phyloP scores from a whole-genome alignment of 2,329 filamentous ascomycete genomes.

The Nectriaceae sp. region DNA sequence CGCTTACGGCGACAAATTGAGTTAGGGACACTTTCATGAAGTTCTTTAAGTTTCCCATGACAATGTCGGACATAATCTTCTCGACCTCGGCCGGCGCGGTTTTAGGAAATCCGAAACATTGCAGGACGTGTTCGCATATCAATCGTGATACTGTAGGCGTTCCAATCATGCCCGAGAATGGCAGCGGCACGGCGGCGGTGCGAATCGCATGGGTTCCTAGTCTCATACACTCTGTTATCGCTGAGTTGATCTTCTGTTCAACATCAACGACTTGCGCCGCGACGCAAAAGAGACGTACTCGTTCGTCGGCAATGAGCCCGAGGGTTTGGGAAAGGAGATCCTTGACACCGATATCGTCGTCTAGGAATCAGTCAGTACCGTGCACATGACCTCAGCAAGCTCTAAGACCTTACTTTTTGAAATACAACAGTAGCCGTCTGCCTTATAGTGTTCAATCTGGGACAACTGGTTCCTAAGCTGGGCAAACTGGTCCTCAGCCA shows the following conservation, averaged over 20 bases:
- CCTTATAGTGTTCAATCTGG: conserved; percentile 29
- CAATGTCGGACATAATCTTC: conserved; percentile 23
- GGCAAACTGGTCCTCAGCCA: conserved; percentile 24
- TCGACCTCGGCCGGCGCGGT: conserved; percentile 23
- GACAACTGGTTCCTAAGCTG: conserved; percentile 23
- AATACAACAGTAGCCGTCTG: conserved; percentile 26
- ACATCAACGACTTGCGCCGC: conserved; percentile 32
- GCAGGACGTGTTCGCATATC: conserved; percentile 30
- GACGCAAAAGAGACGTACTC: conserved; percentile 32
- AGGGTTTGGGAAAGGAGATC: conserved; percentile 29
- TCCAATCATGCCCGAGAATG: conserved; percentile 25
- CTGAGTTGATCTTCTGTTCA: conserved; percentile 33
- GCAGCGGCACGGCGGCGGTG: conserved; percentile 25
- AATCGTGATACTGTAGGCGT: conserved; percentile 27
- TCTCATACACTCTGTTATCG: conserved; percentile 31
- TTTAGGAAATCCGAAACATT: conserved; percentile 30
- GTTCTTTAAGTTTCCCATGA: conserved; percentile 24
- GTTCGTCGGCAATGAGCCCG: conserved; percentile 29
- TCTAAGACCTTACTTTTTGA: conserved; percentile 19
- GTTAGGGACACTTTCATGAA: conserved; percentile 23
- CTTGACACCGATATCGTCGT: conserved; percentile 24
- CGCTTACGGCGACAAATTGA: conserved; percentile 17
- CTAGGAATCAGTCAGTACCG: conserved; percentile 1
- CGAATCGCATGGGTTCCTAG: conserved; percentile 29
- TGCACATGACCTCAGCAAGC: no score